A percentile compares a stretch with the other conserved stretches of the same genome.
Evolutionary conservation across 192 early-diverging fungal genomes (phyloP).

Genomic region (Podila epigama): DNA sequence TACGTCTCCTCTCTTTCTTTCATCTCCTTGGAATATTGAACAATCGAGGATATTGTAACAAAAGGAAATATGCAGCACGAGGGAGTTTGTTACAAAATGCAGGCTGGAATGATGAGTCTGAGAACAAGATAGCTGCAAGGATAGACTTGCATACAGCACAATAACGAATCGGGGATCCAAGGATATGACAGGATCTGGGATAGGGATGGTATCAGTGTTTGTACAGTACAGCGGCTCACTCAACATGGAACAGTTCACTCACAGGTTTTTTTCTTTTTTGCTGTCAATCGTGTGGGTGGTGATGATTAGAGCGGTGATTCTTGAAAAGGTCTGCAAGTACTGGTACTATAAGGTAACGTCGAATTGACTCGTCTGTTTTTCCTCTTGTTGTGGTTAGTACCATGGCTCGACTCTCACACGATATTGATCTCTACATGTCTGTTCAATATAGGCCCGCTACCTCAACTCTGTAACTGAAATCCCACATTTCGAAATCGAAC

Average conservation of each 20-base stretch:
- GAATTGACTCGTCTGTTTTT: not conserved
- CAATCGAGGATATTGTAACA: not conserved
- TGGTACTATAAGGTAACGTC: slow-evolving; percentile 91
- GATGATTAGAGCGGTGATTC: slow-evolving; percentile 83
- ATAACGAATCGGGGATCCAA: no score
- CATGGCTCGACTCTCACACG: not conserved
- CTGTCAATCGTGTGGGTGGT: no score
- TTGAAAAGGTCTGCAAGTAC: slow-evolving; percentile 96
- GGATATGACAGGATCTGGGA: no score
- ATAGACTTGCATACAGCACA: no score
- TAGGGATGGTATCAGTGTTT: no score
- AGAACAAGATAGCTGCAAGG: no score
- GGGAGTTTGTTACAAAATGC: no score
- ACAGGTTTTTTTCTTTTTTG: no score
- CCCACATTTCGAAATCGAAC: slow-evolving; percentile 90
- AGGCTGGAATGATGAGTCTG: no score
- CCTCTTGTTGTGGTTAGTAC: not conserved
- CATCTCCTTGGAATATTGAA: not conserved
- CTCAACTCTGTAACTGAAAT: slow-evolving; percentile 67
- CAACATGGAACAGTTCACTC: no score
- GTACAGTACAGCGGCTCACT: no score
- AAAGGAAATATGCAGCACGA: not conserved
- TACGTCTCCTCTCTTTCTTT: slow-evolving; percentile 29
- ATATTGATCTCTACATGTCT: not conserved
- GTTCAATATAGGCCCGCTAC: slow-evolving; percentile 21